A percentile compares a stretch with the other conserved stretches of the same genome.
These are phyloP conservation scores for Sporisorium graminicola DNA, from an alignment of 1,284 basidiomycete genomes.

Conservation along the genomic window DNA sequence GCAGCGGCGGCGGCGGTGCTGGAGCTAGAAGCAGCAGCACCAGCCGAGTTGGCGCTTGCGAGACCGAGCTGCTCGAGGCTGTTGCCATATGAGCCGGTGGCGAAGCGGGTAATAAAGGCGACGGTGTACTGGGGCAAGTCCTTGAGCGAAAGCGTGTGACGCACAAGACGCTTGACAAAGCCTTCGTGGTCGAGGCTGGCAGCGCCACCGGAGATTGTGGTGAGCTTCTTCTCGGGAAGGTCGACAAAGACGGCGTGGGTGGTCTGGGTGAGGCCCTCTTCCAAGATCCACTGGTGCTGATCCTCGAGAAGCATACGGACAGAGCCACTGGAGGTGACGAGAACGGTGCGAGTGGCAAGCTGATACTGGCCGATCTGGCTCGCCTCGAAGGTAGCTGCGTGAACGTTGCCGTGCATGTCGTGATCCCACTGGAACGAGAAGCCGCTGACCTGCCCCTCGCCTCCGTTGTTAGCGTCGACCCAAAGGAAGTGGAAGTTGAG, in stretches of 20 bases:
- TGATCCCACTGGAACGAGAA: constrained; percentile 82
- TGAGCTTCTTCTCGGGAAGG: constrained; percentile 78
- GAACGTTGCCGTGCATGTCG: constrained; percentile 78
- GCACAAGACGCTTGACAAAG: constrained; percentile 72
- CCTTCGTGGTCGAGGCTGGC: constrained; percentile 72
- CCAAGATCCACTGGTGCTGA: constrained; percentile 80
- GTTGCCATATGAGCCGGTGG: constrained; percentile 78
- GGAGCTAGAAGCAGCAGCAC: constrained; percentile 10
- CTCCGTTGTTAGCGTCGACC: constrained; percentile 72
- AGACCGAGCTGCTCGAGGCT: constrained; percentile 68
- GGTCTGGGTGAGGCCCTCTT: constrained; percentile 82
- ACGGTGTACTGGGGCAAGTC: constrained; percentile 79
- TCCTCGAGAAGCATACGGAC: constrained; percentile 81
- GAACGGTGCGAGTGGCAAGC: constrained; percentile 73
- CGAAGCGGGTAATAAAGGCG: constrained; percentile 80
- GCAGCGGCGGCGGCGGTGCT: constrained; percentile 12
- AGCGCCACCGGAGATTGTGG: constrained; percentile 33
- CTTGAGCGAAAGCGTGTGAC: constrained; percentile 71
- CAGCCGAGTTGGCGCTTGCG: constrained; percentile 23
- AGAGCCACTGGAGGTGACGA: constrained; percentile 83
- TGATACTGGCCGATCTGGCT: constrained; percentile 72
- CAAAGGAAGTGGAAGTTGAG: constrained; percentile 75
- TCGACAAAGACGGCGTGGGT: constrained; percentile 77
- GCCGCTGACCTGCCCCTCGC: constrained; percentile 76
- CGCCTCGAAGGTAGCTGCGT: constrained; percentile 72